These are phyloP conservation scores for Mytilinidion resinicola DNA, from an alignment of 495 filamentous ascomycete species.

Conservation along the genomic window DNA sequence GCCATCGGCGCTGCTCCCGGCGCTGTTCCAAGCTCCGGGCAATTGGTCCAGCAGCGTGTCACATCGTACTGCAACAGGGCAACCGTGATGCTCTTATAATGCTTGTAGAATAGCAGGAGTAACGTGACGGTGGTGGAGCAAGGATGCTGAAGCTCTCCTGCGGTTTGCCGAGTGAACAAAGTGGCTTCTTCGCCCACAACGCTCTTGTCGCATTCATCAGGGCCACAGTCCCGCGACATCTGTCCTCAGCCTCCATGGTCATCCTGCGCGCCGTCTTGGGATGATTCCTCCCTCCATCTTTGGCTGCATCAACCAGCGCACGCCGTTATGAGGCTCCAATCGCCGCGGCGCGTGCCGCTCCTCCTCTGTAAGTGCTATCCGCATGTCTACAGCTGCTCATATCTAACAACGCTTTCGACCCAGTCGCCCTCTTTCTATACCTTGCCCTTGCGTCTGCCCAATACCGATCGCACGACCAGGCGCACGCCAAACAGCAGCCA, in stretches of 20 bases:
- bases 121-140: no score
- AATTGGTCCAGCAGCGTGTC: no score
- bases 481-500: conserved; percentile 16
- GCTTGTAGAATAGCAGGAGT: no score
- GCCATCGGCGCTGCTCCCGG: no score
- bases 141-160: no score
- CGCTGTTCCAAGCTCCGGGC: no score
- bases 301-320: neutral
- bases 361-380: conserved; percentile 14
- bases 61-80: no score
- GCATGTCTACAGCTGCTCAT: neutral
- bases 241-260: neutral
- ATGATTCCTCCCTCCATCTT: conserved; percentile 10
- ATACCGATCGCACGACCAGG: conserved; percentile 2
- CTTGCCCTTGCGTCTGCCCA: conserved; percentile 16
- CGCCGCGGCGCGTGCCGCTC: conserved; percentile 29
- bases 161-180: neutral
- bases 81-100: no score
- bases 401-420: neutral
- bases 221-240: no score
- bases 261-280: conserved; percentile 4
- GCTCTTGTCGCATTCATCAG: no score
- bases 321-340: conserved; percentile 17
- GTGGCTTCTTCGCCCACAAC: conserved; percentile 12
- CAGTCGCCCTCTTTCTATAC: conserved; percentile 20